Base-by-base conservation (phyloP, 495 filamentous ascomycete species). In the Xylaria flabelliformis region DNA sequence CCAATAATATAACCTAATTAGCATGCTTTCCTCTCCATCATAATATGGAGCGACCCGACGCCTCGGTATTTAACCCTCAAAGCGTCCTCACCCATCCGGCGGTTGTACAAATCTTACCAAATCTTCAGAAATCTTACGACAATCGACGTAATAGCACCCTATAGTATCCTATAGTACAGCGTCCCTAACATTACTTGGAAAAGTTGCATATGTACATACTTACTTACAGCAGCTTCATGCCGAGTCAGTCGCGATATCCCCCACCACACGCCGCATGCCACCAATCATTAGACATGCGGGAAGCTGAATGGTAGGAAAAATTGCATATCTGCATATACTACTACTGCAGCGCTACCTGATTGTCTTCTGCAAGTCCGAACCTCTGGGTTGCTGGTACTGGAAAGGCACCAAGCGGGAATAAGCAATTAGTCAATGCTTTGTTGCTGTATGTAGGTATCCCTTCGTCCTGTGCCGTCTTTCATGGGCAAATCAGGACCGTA, bases 301-400 rank as follows among this genome's bases (percentile, higher is more conserved):
- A 66, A 46, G 24, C 24, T n/a, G 41, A 21, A 44, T 64, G 26
- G 41, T 26, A 48, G 39, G 48, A 19, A 55, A 53, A 53, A 41
- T 51, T 44, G 53, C 66, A 42, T 56, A 68, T 32, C 66, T 44
- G 53, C 66, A 29, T 56, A 68, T 32, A 42, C 51, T 44, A 29
- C 39, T 64, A n/a, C 62, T 68, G 53, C 66, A 46, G 42, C 66
- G 44, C 39, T 56, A 68, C 66, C 50, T 34, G 66, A 68, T 36
- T 53, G 6, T 68, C 26, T 58, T 51, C 50, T 68, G 66, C 65
- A 68, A 56, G 65, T 50, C 65, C 64, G n/a, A 58, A 29, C 36
- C 66, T 56, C 66, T 59, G 51, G 66, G 66, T n/a, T 41, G n/a
- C n/a, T 17, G 7, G 44, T 15, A 19, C 2, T 26, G 29, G 17